A percentile compares a stretch with the other conserved stretches of the same genome.
phyloP scores from a whole-genome alignment of 345 rosid species.

The Bruguiera parviflora region DNA sequence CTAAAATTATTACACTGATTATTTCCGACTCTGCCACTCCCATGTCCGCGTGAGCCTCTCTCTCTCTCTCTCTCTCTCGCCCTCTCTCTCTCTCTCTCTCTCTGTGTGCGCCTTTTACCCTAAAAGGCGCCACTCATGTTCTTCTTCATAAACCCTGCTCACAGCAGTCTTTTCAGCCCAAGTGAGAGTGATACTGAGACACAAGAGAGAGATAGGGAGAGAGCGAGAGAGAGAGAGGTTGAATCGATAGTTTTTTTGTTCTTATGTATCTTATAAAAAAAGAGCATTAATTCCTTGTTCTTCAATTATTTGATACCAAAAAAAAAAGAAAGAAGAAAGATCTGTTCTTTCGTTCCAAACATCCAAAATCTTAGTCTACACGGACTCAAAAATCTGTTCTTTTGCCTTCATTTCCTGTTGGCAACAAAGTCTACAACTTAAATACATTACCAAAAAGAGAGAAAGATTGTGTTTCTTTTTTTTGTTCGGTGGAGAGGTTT shows the following conservation, averaged over 20 bases:
- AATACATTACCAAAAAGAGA: constrained; percentile 3
- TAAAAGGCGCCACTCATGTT: constrained; percentile 35
- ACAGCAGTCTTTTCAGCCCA: constrained; percentile 35
- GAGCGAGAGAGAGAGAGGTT: constrained; percentile 17
- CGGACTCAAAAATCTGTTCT: constrained; percentile 7
- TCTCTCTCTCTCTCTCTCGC: constrained; percentile 10
- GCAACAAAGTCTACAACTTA: constrained; percentile 10
- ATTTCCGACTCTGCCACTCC: not conserved
- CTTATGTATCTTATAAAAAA: constrained; percentile 9
- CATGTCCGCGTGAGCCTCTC: constrained; percentile 4
- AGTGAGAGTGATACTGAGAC: constrained; percentile 2
- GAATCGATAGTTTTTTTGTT: constrained; percentile 15
- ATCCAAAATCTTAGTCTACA: not conserved
- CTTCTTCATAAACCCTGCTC: constrained; percentile 43
- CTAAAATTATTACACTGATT: not conserved
- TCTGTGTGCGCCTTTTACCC: constrained; percentile 30
- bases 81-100: constrained; percentile 3
- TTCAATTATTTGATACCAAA: constrained; percentile 27
- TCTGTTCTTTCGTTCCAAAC: not conserved
- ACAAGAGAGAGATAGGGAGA: constrained; percentile 16
- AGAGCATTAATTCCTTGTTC: constrained; percentile 19
- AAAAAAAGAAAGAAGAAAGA: not conserved
- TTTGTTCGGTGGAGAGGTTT: not conserved
- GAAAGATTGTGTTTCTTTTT: not conserved
- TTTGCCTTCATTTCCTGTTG: constrained; percentile 9